These are phyloP conservation scores for Tulasnella sp. DNA, from an alignment of 768 basidiomycete genomes.

Conservation along the genomic window DNA sequence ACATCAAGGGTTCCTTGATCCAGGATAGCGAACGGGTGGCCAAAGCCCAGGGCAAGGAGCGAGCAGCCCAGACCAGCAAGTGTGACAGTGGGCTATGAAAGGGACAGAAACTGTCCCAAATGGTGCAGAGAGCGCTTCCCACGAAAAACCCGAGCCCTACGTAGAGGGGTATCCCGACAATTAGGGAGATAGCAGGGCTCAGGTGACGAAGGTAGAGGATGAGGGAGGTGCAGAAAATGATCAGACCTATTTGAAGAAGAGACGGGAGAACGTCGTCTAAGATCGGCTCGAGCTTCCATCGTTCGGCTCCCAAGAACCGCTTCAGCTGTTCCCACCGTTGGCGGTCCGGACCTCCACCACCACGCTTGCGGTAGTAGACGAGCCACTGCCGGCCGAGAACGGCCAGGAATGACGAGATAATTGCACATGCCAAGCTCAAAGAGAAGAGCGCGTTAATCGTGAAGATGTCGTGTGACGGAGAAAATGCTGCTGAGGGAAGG, in stretches of 20 bases:
- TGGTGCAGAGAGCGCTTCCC: neutral
- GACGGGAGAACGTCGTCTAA: neutral
- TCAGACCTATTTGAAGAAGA: neutral
- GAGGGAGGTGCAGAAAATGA: neutral
- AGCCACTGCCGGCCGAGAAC: neutral
- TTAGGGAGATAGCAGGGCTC: neutral
- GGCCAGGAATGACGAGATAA: neutral
- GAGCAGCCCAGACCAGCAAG: neutral
- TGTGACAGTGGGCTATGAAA: neutral
- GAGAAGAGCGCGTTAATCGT: neutral
- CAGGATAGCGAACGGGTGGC: no score
- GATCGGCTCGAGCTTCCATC: neutral
- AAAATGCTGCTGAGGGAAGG: neutral
- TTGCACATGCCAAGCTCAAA: neutral
- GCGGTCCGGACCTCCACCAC: neutral
- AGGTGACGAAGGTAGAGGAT: neutral
- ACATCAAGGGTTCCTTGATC: no score
- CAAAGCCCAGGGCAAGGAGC: neutral
- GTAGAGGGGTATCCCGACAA: neutral
- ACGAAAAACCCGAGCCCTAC: neutral
- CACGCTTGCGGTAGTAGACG: neutral
- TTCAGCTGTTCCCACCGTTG: neutral
- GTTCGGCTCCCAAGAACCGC: neutral
- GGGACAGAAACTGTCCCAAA: neutral
- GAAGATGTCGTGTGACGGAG: neutral